phyloP scores from a whole-genome alignment of 2,329 filamentous ascomycete species.

The Ascochyta pisi region DNA sequence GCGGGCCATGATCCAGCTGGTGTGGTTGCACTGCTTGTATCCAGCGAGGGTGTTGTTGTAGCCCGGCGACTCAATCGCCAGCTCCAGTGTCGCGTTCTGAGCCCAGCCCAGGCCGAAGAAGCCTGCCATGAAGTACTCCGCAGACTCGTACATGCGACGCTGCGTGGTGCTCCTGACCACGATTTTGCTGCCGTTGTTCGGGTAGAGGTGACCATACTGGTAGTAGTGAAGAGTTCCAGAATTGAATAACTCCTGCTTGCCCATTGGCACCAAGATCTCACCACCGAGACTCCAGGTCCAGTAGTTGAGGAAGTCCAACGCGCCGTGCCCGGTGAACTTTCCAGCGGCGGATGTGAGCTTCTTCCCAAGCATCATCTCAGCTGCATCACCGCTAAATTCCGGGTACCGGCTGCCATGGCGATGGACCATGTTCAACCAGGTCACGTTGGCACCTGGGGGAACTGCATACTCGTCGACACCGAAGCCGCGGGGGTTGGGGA shows the following conservation, averaged over 20 bases:
- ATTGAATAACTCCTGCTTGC: constrained; percentile 75
- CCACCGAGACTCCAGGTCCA: constrained; percentile 74
- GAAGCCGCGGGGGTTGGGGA: constrained; percentile 71
- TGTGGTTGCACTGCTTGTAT: constrained; percentile 70
- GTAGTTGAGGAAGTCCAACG: constrained; percentile 69
- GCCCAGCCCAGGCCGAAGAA: constrained; percentile 81
- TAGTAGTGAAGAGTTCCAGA: constrained; percentile 75
- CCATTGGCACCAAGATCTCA: constrained; percentile 75
- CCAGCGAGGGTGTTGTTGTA: constrained; percentile 77
- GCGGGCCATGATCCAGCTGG: constrained; percentile 54
- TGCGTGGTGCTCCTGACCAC: constrained; percentile 77
- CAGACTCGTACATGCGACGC: constrained; percentile 77
- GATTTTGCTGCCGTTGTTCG: constrained; percentile 73
- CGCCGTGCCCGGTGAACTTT: constrained; percentile 63
- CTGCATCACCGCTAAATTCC: constrained; percentile 62
- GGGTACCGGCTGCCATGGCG: constrained; percentile 79
- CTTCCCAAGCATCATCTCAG: constrained; percentile 60
- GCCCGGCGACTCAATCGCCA: constrained; percentile 68
- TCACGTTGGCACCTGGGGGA: constrained; percentile 70
- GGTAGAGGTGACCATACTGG: constrained; percentile 72
- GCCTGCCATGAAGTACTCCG: constrained; percentile 79
- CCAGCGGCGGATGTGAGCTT: constrained; percentile 64
- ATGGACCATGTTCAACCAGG: constrained; percentile 75
- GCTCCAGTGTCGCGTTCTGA: constrained; percentile 73
- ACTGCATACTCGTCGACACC: constrained; percentile 75